Base-by-base conservation (phyloP, 73 alveolate genomes). In the Urostyla sp. region DNA sequence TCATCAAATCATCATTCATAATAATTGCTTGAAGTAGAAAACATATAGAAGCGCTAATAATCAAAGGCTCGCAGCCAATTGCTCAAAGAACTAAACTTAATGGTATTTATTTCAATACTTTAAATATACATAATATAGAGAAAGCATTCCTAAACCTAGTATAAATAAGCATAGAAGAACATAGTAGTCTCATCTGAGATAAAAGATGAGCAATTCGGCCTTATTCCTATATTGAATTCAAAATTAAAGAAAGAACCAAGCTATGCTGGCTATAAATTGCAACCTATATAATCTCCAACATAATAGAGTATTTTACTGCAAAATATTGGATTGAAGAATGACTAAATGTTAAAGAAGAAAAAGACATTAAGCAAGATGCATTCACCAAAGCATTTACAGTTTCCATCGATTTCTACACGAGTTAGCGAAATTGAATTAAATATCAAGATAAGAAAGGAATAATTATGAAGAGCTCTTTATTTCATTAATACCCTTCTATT, bases 141-240 rank as follows among this genome's bases (percentile, higher is more conserved):
- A 38, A 63, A 63, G 21, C 60, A 63, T n/a, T 36, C 79, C 2
- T 5, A 28, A 31, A 43, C 45, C 10, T 40, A 63, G 79, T 28
- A 21, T 24, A 63, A 43, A 23, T 40, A 37, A 10, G 79, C 79
- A 3, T 43, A 24, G 18, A 63, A 63, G 26, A 16, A 43, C 38
- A 21, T 43, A 40, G 58, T 48, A 20, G 79, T 63, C 16, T 43
- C 79, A 38, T 26, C 48, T 31, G 79, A 63, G 20, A 63, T 43
- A 15, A 63, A 63, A 23, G 44, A 63, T 43, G 60, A 63, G 3
- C 20, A 63, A 37, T 60, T 63, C 10, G 79, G 79, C 6, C n/a
- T n/a, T n/a, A 63, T 63, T 2, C 79, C 79, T 16, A 60, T 63
- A 10, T 63, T 63, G 36, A 43, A 63, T 13, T 15, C 36, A 21